Base-by-base conservation (phyloP, 164 flowering plant genomes). In the Tinospora cordifolia region DNA sequence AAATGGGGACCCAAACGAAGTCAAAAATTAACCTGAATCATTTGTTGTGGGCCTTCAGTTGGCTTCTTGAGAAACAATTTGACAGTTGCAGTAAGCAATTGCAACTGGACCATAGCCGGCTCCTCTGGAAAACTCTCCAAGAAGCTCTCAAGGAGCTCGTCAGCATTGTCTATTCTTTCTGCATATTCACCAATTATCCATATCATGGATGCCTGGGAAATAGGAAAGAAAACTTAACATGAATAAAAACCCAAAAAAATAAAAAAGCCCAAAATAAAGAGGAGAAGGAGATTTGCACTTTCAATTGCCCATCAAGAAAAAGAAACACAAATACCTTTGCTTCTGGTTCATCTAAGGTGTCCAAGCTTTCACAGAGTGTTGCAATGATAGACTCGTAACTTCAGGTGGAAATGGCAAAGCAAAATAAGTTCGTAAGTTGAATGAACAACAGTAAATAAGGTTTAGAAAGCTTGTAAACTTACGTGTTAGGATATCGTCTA, bases 141-240 rank as follows among this genome's bases (percentile, higher is more conserved):
- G 85, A 94, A 94, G 84, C 96, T 87, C 77, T 94, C 98, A 71
- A 95, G 93, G 69, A 95, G 94, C 82, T 95, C 99, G 77, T 95
- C 99, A 69, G 99, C 99, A 89, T 94, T 94, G 81, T 94, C 99
- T 74, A 94, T 94, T 83, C 99, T 88, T 79, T 94, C 99, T 13
- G 99, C 99, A 79, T 94, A 94, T 79, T 94, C 99, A 72, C 99
- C 99, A 85, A 94, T 94, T 54, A 94, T 94, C 99, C 99, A 94
- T 69, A 94, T 94, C 99, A 95, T 95, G 65, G 99, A 95, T 69
- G 99, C 99, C 99, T 95, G 77, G 51, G 25, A 34, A 72, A 27
- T 12, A 30, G 59, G 59, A 4, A 51, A 51, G 21, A 44, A 36
- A 65, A 46, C 49, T 46, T 34, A 47, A 47, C 36, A 44, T 13